Conservation (phyloP, 2,329 filamentous ascomycete species). For the Fusarium citri region DNA sequence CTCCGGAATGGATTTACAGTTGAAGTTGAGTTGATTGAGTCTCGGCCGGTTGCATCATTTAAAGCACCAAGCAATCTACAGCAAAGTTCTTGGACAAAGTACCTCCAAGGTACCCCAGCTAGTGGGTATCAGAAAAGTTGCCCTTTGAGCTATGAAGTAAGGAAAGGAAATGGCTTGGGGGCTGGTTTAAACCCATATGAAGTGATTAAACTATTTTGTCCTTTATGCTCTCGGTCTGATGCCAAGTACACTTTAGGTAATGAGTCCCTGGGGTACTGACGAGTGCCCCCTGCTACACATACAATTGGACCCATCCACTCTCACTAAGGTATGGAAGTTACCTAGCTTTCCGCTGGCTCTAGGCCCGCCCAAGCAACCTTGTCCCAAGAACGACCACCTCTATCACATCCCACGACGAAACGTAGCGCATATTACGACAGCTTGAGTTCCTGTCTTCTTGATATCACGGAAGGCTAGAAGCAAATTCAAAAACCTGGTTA, state of each 20-base stretch:
- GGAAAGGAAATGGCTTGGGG: background rate
- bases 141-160: background rate
- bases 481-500: background rate
- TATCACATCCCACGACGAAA: conserved; percentile 26
- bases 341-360: conserved; percentile 18
- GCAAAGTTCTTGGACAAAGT: conserved; percentile 13
- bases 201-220: background rate
- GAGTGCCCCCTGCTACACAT: background rate
- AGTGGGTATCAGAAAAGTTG: background rate
- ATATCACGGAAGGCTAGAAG: background rate
- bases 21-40: conserved; percentile 22
- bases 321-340: background rate
- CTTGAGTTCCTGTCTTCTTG: conserved; percentile 4
- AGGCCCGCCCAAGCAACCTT: conserved; percentile 31
- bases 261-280: background rate
- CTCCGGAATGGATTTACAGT: conserved; percentile 30
- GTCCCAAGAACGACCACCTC: conserved; percentile 33
- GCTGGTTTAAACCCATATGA: background rate
- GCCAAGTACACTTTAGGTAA: conserved; percentile 5
- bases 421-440: conserved; percentile 17
- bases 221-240: background rate
- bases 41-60: conserved; percentile 37
- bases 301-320: background rate
- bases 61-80: background rate
- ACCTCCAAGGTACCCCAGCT: background rate